Conservation (phyloP, 2,329 filamentous ascomycete species). For the Trichoderma sp. region DNA sequence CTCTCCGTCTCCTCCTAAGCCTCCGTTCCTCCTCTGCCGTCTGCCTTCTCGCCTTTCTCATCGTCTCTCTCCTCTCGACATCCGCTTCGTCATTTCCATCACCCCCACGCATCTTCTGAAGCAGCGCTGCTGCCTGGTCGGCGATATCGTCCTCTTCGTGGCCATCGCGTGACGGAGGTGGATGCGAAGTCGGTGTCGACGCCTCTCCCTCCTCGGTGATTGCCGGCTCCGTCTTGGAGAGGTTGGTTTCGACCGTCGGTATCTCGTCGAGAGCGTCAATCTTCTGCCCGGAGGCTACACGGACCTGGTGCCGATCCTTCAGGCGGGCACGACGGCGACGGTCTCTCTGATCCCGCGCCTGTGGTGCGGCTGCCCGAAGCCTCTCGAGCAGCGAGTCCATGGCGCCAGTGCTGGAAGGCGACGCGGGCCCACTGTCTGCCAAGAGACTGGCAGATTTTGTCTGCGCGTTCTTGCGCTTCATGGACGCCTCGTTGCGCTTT, state of each 20-base stretch:
- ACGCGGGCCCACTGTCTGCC: constrained; percentile 55
- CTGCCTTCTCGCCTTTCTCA: constrained; percentile 65
- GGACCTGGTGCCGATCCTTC: constrained; percentile 87
- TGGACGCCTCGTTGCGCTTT: constrained; percentile 83
- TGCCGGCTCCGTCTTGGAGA: constrained; percentile 41
- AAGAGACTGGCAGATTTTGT: constrained; percentile 54
- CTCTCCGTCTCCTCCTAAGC: constrained; percentile 65
- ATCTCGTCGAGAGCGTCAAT: constrained; percentile 71
- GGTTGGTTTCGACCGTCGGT: constrained; percentile 54
- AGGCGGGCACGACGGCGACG: constrained; percentile 82
- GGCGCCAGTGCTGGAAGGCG: constrained; percentile 77
- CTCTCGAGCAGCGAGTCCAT: constrained; percentile 98
- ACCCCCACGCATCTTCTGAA: constrained; percentile 78
- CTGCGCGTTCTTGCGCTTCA: constrained; percentile 85
- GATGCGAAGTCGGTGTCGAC: constrained; percentile 48
- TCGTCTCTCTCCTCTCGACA: constrained; percentile 58
- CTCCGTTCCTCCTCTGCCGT: constrained; percentile 79
- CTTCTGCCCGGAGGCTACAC: constrained; percentile 84
- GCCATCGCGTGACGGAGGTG: constrained; percentile 49
- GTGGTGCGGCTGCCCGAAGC: constrained; percentile 86
- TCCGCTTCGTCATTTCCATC: constrained; percentile 58
- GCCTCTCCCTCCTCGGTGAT: constrained; percentile 50
- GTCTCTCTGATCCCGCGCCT: constrained; percentile 86
- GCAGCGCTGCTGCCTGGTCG: constrained; percentile 76
- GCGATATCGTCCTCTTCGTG: constrained; percentile 74